Evolutionary conservation across 2,329 filamentous ascomycete species (phyloP).

Genomic region (Decorospora gaudefroyi): DNA sequence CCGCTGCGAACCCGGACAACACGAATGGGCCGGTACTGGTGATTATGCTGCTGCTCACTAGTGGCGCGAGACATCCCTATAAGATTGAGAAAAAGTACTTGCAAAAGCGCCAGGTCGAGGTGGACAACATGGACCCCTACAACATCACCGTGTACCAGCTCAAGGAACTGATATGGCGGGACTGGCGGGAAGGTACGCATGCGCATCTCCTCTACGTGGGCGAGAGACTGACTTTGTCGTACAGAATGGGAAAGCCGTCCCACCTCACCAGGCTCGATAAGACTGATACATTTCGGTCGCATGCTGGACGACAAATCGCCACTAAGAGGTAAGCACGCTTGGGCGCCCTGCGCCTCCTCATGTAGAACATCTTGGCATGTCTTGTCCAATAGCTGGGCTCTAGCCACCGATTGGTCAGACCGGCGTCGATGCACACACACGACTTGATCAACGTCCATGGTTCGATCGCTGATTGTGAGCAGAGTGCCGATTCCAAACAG

Average conservation of each 20-base stretch:
- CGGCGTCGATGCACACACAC: slow-evolving; percentile 5
- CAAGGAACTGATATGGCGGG: slow-evolving; percentile 89
- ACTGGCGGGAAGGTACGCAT: slow-evolving; percentile 75
- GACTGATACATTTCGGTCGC: slow-evolving; percentile 89
- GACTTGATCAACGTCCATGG: background rate
- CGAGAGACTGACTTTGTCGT: slow-evolving; percentile 26
- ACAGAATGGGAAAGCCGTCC: slow-evolving; percentile 84
- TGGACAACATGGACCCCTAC: slow-evolving; percentile 79
- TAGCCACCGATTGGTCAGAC: slow-evolving; percentile 14
- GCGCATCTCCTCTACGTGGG: background rate
- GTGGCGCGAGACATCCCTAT: slow-evolving; percentile 83
- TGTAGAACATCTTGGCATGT: slow-evolving; percentile 25
- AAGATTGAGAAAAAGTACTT: slow-evolving; percentile 88
- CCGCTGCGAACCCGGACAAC: slow-evolving; percentile 47
- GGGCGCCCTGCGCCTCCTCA: slow-evolving; percentile 17
- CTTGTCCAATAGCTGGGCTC: slow-evolving; percentile 25
- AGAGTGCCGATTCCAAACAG: slow-evolving; percentile 80
- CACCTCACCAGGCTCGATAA: slow-evolving; percentile 83
- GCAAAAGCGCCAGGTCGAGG: slow-evolving; percentile 74
- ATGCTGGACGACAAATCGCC: slow-evolving; percentile 85
- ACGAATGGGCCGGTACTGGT: slow-evolving; percentile 58
- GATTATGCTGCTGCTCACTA: slow-evolving; percentile 83
- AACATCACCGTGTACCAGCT: slow-evolving; percentile 91
- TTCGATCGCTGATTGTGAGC: slow-evolving; percentile 14
- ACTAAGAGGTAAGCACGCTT: slow-evolving; percentile 72